Conservation (phyloP, 139 green algal genomes). For the Zygnema circumcarinatum region DNA sequence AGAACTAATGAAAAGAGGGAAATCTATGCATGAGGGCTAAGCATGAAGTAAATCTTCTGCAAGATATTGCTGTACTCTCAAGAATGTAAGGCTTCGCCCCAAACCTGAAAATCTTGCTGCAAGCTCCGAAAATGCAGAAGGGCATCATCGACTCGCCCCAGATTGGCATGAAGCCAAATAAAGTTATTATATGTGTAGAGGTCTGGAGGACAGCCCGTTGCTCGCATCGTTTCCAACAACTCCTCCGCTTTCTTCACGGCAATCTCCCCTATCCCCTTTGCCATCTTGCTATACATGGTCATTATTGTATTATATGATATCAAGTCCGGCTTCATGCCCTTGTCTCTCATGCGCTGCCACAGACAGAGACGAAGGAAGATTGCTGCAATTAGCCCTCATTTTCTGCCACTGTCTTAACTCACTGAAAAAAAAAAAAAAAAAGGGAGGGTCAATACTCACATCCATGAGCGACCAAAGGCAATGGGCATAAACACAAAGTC, state of each 20-base stretch:
- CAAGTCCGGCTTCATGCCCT: neutral
- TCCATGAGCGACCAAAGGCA: too few species aligned
- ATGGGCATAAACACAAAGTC: too few species aligned
- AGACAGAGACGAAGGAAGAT: too few species aligned
- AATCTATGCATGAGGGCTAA: too few species aligned
- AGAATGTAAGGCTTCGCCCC: too few species aligned
- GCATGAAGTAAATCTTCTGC: too few species aligned
- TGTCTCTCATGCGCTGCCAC: neutral
- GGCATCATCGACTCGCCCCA: neutral
- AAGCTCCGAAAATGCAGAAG: neutral
- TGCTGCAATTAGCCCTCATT: too few species aligned
- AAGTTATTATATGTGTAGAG: neutral
- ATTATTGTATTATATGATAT: neutral
- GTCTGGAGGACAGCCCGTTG: neutral
- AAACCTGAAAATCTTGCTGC: neutral
- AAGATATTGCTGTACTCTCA: too few species aligned
- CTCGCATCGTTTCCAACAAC: neutral
- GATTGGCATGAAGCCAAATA: neutral
- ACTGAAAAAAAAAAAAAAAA: too few species aligned
- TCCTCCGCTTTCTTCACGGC: neutral
- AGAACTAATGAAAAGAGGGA: too few species aligned
- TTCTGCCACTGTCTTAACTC: too few species aligned
- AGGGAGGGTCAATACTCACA: too few species aligned
- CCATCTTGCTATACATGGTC: neutral
- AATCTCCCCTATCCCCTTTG: neutral